Conservation (phyloP, 106 monocot genomes). For the Dendrobium chrysotoxum region DNA sequence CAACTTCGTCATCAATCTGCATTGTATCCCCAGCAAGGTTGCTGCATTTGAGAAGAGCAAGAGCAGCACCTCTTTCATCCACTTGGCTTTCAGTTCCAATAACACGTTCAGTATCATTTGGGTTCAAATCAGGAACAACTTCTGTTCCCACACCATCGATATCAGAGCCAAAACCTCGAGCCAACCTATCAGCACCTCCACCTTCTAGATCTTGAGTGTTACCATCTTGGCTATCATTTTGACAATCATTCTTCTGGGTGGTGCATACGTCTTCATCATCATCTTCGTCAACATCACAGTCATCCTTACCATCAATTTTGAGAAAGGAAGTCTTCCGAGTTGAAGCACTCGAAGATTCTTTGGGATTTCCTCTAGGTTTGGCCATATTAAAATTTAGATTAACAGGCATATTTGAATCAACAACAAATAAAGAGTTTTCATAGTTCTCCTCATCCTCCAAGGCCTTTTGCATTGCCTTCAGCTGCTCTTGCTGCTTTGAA, state of each 20-base stretch:
- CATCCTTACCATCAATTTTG: neutral
- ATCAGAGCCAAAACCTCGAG: conserved; percentile 36
- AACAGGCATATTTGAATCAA: conserved; percentile 24
- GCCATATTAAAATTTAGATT: conserved; percentile 4
- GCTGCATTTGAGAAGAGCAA: conserved; percentile 28
- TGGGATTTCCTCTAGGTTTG: conserved; percentile 3
- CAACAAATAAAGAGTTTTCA: conserved; percentile 37
- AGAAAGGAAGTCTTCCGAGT: conserved; percentile 20
- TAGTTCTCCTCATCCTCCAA: conserved; percentile 88
- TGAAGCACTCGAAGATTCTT: conserved; percentile 30
- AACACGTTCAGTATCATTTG: conserved; percentile 48
- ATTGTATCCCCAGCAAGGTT: conserved; percentile 51
- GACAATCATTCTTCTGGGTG: conserved; percentile 59
- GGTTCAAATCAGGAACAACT: conserved; percentile 26
- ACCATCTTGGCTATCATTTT: conserved; percentile 32
- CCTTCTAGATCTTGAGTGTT: conserved; percentile 67
- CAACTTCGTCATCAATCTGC: conserved; percentile 41
- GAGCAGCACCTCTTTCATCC: conserved; percentile 12
- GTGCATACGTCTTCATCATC: conserved; percentile 26
- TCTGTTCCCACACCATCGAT: conserved; percentile 38
- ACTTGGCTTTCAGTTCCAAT: conserved; percentile 55
- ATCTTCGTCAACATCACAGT: conserved; percentile 4
- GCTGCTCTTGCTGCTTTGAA: conserved; percentile 88
- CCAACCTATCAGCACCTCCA: conserved; percentile 35
- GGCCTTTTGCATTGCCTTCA: conserved; percentile 96